Conservation (phyloP, 2,329 filamentous ascomycete species). For the Scytalidium lignicola region DNA sequence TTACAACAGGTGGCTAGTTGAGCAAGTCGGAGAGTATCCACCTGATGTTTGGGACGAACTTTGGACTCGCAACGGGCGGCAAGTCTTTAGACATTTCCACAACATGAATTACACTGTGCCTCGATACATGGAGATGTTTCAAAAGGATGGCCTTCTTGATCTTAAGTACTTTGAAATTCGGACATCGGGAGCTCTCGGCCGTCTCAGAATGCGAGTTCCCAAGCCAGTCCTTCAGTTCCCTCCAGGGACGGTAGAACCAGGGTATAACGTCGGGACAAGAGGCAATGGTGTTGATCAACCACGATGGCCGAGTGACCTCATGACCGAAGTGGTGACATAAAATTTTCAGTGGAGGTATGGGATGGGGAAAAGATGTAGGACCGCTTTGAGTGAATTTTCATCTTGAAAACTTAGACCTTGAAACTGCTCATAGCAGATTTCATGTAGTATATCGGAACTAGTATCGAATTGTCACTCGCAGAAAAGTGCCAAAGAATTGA, state of each 20-base stretch:
- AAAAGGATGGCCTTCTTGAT: slow-evolving; percentile 34
- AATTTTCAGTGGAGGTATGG: no score
- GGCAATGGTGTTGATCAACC: slow-evolving; percentile 43
- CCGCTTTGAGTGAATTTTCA: no score
- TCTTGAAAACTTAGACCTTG: no score
- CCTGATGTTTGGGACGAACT: slow-evolving; percentile 40
- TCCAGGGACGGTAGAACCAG: slow-evolving; percentile 31
- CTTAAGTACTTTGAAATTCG: slow-evolving; percentile 42
- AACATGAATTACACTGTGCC: slow-evolving; percentile 38
- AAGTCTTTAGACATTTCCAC: slow-evolving; percentile 46
- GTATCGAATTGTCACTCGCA: no score
- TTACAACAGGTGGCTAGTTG: slow-evolving; percentile 35
- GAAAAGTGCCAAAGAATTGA: no score
- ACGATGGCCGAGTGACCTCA: slow-evolving; percentile 39
- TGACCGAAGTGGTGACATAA: no score
- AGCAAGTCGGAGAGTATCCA: slow-evolving; percentile 34
- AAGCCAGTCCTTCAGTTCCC: slow-evolving; percentile 39
- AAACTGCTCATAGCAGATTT: no score
- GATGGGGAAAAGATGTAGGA: no score
- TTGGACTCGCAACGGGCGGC: slow-evolving; percentile 37
- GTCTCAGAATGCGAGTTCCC: slow-evolving; percentile 26
- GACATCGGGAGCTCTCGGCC: slow-evolving; percentile 32
- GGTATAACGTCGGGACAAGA: slow-evolving; percentile 43
- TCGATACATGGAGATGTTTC: slow-evolving; percentile 33
- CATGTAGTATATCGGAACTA: no score